Evolutionary conservation across 345 rosid species (phyloP).

Genomic region (Raphanus sativus): DNA sequence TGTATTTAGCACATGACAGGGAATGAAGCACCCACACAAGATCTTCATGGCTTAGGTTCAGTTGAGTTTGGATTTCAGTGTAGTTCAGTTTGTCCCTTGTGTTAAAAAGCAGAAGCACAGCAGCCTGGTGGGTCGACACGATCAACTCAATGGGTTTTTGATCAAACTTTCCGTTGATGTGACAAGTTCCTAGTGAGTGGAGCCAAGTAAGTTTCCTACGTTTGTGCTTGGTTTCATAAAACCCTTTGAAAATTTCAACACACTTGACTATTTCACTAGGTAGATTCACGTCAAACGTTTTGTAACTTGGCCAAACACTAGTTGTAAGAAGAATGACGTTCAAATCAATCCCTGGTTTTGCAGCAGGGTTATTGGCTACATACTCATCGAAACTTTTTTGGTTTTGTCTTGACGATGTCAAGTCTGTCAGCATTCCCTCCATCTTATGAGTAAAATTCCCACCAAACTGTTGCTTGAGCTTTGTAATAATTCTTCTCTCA

Average conservation of each 20-base stretch:
- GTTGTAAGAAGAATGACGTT: background rate
- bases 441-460: background rate
- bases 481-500: slow-evolving; percentile 33
- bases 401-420: background rate
- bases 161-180: slow-evolving; percentile 54
- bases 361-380: background rate
- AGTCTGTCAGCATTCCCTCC: background rate
- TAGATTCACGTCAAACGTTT: background rate
- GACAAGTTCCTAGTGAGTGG: slow-evolving; percentile 62
- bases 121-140: slow-evolving; percentile 78
- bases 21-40: slow-evolving; percentile 85
- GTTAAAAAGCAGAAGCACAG: slow-evolving; percentile 79
- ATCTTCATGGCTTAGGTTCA: slow-evolving; percentile 79
- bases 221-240: slow-evolving; percentile 51
- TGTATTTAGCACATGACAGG: slow-evolving; percentile 73
- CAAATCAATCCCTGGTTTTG: background rate
- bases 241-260: slow-evolving; percentile 55
- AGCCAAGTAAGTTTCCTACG: slow-evolving; percentile 65
- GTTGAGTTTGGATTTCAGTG: slow-evolving; percentile 78
- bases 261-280: slow-evolving; percentile 48
- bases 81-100: slow-evolving; percentile 71
- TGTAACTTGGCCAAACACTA: background rate
- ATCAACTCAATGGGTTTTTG: slow-evolving; percentile 55
- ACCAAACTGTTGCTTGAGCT: background rate
- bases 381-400: background rate